Percentiles rank a stretch among this genome's conserved stretches.
phyloP scores from a whole-genome alignment of 2,329 filamentous ascomycete species.

The Diaporthe amygdali region DNA sequence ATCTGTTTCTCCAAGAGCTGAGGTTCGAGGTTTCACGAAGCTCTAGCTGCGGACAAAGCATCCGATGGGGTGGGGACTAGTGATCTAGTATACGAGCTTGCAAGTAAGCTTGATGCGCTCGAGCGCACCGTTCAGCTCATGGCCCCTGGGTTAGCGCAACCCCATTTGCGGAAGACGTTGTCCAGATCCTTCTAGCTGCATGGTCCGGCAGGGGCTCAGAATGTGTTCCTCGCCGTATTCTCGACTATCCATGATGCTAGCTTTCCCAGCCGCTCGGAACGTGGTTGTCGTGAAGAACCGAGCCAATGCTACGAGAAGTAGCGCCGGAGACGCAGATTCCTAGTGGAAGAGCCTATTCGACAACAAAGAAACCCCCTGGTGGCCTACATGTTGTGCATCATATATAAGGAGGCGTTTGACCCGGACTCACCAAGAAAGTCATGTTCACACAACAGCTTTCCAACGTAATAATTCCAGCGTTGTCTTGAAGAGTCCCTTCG shows the following conservation, averaged over 20 bases:
- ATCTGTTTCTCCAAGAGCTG: no score
- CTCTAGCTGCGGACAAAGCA: neutral
- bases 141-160: neutral
- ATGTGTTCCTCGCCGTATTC: neutral
- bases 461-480: neutral
- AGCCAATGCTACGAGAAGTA: neutral
- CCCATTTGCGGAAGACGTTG: neutral
- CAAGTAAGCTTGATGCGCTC: neutral
- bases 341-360: neutral
- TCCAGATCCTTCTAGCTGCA: constrained; percentile 2
- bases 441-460: neutral
- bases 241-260: neutral
- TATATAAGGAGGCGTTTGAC: neutral
- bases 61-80: neutral
- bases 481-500: neutral
- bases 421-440: fast-evolving
- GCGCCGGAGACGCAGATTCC: neutral
- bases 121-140: neutral
- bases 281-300: neutral
- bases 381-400: neutral
- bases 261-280: neutral
- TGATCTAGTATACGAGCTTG: neutral
- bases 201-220: neutral
- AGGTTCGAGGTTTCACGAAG: neutral
- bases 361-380: neutral